phyloP scores from a whole-genome alignment of 352 stramenopile genomes.

The Phytopythium sindhum region DNA sequence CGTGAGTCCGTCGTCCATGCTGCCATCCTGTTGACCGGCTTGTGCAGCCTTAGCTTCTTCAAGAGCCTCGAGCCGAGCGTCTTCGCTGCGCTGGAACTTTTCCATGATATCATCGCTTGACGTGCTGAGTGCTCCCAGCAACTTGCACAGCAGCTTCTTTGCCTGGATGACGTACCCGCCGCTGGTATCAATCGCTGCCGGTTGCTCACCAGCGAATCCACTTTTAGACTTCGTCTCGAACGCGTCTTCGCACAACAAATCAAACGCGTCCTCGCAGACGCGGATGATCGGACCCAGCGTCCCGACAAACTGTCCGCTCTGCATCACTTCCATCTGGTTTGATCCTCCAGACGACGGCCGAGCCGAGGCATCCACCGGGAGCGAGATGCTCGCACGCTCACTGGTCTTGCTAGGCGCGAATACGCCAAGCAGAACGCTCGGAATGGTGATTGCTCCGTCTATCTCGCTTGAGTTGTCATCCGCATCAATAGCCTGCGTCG shows the following conservation, averaged over 20 bases:
- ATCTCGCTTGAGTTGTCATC: neutral
- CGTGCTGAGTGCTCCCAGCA: constrained; percentile 43
- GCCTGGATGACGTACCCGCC: constrained; percentile 10
- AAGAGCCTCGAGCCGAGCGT: constrained; percentile 9
- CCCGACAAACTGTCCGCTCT: constrained; percentile 15
- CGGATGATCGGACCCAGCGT: constrained; percentile 28
- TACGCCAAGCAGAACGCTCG: constrained; percentile 40
- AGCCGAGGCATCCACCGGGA: neutral
- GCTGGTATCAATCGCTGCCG: neutral
- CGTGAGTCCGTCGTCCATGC: constrained; percentile 17
- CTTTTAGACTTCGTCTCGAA: neutral
- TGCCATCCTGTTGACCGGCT: constrained; percentile 9
- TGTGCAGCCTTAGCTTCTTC: constrained; percentile 20
- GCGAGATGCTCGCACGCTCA: neutral
- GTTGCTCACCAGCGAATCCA: neutral
- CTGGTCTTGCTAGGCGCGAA: constrained; percentile 5
- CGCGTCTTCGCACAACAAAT: constrained; percentile 44
- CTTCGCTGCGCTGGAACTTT: constrained; percentile 41
- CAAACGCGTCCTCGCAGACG: constrained; percentile 56
- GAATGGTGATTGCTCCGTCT: constrained; percentile 27
- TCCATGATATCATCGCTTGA: constrained; percentile 43
- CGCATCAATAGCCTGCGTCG: neutral
- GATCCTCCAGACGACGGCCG: neutral
- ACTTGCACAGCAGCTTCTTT: constrained; percentile 31
- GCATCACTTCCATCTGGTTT: neutral